Evolutionary conservation across 176 grass and related monocot species (phyloP).

Genomic region (Raddia guianensis): DNA sequence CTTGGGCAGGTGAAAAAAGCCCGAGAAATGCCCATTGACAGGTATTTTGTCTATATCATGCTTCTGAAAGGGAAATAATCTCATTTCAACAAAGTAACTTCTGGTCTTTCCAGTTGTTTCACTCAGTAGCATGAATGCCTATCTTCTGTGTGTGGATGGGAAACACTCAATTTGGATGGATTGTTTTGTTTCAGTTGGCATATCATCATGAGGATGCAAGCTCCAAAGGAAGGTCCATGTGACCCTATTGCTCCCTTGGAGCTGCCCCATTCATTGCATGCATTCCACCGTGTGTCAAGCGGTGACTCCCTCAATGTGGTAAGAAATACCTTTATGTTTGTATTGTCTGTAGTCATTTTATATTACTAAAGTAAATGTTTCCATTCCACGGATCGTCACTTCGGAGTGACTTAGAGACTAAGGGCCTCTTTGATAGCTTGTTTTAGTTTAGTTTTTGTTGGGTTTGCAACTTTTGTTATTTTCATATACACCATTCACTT

Average conservation of each 20-base stretch:
- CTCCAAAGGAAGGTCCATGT: constrained; percentile 64
- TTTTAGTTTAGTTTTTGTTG: too few relatives aligned
- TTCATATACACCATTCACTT: too few relatives aligned
- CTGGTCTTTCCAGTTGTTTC: not conserved
- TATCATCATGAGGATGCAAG: constrained; percentile 94
- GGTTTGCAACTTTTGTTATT: too few relatives aligned
- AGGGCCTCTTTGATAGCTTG: too few relatives aligned
- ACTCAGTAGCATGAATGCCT: not conserved
- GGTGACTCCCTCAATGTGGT: constrained; percentile 85
- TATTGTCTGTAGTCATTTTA: constrained; percentile 25
- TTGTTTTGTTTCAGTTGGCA: constrained; percentile 78
- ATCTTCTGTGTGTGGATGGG: not conserved
- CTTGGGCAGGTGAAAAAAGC: constrained; percentile 64
- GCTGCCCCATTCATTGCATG: constrained; percentile 90
- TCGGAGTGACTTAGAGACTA: not conserved
- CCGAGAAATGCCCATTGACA: constrained; percentile 85
- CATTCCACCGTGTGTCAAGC: constrained; percentile 80
- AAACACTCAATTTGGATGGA: constrained; percentile 20
- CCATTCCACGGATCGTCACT: not conserved
- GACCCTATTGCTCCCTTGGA: constrained; percentile 93
- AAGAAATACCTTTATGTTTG: constrained; percentile 39
- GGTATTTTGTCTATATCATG: constrained; percentile 46
- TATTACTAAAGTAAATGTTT: not conserved
- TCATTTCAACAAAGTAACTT: not conserved
- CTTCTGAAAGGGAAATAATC: not conserved